phyloP scores from a whole-genome alignment of 2,329 filamentous ascomycete genomes.

The Penicillium sp. region DNA sequence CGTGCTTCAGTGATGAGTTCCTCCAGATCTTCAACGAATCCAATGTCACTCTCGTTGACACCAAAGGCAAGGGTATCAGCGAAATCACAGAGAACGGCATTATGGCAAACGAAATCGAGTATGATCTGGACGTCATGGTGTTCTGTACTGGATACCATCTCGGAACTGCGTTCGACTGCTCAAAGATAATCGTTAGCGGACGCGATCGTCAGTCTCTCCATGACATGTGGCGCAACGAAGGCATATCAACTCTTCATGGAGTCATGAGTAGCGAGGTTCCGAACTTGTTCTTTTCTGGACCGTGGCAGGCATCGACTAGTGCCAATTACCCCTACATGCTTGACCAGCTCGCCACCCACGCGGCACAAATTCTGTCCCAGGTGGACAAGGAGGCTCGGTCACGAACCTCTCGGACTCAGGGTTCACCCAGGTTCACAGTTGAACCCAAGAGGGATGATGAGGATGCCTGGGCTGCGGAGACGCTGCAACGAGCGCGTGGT shows the following conservation, averaged over 20 bases:
- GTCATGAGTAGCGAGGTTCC: conserved; percentile 49
- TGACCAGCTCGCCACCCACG: conserved; percentile 42
- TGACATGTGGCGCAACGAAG: conserved; percentile 46
- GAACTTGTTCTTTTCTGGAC: conserved; percentile 54
- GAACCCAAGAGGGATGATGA: background rate
- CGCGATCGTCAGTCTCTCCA: conserved; percentile 46
- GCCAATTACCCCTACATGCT: conserved; percentile 42
- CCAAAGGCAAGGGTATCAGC: background rate
- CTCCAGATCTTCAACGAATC: background rate
- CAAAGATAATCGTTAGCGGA: conserved; percentile 38
- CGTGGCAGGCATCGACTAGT: conserved; percentile 43
- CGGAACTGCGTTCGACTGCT: background rate
- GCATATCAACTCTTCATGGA: conserved; percentile 55
- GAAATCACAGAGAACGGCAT: background rate
- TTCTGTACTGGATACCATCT: background rate
- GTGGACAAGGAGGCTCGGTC: conserved; percentile 17
- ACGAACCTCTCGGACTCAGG: background rate
- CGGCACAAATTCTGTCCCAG: conserved; percentile 46
- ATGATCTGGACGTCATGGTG: background rate
- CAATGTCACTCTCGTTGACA: background rate
- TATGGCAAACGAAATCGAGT: background rate
- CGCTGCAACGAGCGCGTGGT: background rate
- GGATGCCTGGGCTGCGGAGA: background rate
- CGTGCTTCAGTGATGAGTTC: background rate
- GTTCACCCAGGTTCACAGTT: background rate